Evolutionary conservation across 2,329 filamentous ascomycete genomes (phyloP).

Genomic region (Lecanosticta acicola): DNA sequence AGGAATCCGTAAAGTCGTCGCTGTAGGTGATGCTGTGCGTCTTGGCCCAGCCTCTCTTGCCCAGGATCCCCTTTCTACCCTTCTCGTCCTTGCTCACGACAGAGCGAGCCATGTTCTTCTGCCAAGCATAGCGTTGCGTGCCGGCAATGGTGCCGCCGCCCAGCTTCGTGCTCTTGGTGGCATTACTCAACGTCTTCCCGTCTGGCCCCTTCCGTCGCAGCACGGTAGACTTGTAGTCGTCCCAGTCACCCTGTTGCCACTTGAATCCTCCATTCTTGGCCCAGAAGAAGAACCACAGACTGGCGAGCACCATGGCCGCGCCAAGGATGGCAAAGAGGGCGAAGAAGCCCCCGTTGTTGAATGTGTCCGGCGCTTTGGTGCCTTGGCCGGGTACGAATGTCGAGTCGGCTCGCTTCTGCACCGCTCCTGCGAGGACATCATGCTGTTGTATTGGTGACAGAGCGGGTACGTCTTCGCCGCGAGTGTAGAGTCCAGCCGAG

Average conservation of each 20-base stretch:
- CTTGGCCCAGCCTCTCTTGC: constrained; percentile 37
- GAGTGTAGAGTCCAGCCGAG: constrained; percentile 1
- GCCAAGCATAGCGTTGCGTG: constrained; percentile 55
- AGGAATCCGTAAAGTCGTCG: constrained; percentile 38
- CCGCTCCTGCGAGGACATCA: constrained; percentile 11
- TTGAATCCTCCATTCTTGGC: constrained; percentile 92
- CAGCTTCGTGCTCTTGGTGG: constrained; percentile 73
- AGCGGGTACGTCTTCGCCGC: constrained; percentile 4
- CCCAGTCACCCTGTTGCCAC: constrained; percentile 84
- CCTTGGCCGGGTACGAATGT: constrained; percentile 31
- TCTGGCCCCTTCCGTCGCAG: constrained; percentile 83
- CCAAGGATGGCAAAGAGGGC: constrained; percentile 81
- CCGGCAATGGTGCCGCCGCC: constrained; percentile 71
- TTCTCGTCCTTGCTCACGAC: constrained; percentile 45
- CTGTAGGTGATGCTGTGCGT: constrained; percentile 40
- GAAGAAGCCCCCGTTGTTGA: constrained; percentile 61
- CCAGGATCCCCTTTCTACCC: constrained; percentile 34
- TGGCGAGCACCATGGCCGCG: constrained; percentile 64
- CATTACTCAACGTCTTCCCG: constrained; percentile 76
- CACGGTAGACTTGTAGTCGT: constrained; percentile 96
- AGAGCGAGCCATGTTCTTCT: constrained; percentile 30
- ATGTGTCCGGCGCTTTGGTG: constrained; percentile 31
- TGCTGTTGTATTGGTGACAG: constrained; percentile 11
- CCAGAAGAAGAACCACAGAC: constrained; percentile 99
- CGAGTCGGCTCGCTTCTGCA: constrained; percentile 11